These are phyloP conservation scores for Cajanus cajan DNA, from an alignment of 306 rosid genomes.

Conservation along the genomic window DNA sequence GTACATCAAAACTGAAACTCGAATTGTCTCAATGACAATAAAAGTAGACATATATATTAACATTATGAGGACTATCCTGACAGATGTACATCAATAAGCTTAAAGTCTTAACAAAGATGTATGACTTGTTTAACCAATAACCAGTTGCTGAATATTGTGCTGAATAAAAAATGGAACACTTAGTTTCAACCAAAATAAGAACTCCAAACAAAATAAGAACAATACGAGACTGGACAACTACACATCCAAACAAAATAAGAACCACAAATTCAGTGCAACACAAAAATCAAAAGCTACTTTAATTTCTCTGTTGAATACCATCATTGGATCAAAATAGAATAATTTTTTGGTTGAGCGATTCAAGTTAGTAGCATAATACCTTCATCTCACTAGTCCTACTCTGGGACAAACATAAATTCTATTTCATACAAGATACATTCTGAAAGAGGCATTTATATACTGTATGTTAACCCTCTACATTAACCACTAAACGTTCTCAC, in stretches of 20 bases:
- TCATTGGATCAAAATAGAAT: not conserved
- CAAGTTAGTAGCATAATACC: not conserved
- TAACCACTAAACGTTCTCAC: not conserved
- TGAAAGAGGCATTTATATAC: not conserved
- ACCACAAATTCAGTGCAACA: not conserved
- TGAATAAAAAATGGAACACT: no score
- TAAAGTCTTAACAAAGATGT: not conserved
- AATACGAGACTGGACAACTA: no score
- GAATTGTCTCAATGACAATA: not conserved
- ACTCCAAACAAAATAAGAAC: no score
- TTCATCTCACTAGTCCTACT: not conserved
- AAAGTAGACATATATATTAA: not conserved
- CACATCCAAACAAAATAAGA: no score
- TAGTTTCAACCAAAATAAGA: no score
- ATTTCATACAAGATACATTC: not conserved
- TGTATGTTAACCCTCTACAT: not conserved
- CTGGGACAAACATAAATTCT: not conserved
- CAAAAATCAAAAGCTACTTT: not conserved
- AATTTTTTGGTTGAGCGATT: not conserved
- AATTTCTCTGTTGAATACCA: not conserved
- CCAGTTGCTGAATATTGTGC: no score
- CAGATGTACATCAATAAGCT: not conserved
- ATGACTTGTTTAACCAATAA: slow-evolving; percentile 3
- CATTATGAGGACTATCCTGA: not conserved
- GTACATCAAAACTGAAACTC: not conserved